A percentile compares a stretch with the other conserved stretches of the same genome.
phyloP scores from a whole-genome alignment of 495 filamentous ascomycete genomes.

The Penicillium diatomitis region DNA sequence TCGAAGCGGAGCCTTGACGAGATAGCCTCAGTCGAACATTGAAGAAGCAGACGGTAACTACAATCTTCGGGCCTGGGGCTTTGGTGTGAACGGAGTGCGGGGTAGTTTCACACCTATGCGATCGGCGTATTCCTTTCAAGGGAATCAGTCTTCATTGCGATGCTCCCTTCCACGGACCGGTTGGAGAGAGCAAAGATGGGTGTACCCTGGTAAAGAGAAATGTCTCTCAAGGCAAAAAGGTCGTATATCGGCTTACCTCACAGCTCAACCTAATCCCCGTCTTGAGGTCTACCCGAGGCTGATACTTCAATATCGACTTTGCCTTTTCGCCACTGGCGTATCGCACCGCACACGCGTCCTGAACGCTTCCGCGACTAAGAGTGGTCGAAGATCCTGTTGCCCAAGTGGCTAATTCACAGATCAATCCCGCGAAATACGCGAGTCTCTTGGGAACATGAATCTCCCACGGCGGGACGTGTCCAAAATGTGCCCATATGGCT shows the following conservation, averaged over 20 bases:
- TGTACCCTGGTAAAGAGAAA: not conserved
- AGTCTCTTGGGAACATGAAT: conserved; percentile 43
- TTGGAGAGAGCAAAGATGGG: not conserved
- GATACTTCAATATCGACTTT: conserved; percentile 46
- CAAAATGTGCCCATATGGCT: conserved; percentile 50
- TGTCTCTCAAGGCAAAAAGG: not conserved
- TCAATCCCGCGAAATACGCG: conserved; percentile 39
- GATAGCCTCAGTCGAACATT: too few species aligned
- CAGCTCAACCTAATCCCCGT: conserved; percentile 46
- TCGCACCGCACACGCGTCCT: conserved; percentile 43
- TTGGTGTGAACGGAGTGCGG: not conserved
- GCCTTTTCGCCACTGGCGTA: conserved; percentile 53
- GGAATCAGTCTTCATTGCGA: not conserved
- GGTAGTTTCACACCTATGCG: conserved; percentile 25
- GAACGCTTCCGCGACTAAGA: conserved; percentile 47
- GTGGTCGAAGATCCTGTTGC: conserved; percentile 37
- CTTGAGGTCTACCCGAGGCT: conserved; percentile 45
- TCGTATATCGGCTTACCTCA: conserved; percentile 25
- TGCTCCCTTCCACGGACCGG: not conserved
- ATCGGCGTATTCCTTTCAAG: conserved; percentile 29
- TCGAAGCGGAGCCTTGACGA: too few species aligned
- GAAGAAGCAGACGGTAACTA: too few species aligned
- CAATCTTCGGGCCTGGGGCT: too few species aligned
- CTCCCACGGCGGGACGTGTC: conserved; percentile 43
- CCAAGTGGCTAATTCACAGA: conserved; percentile 46